Base-by-base conservation (phyloP, 2,329 filamentous ascomycete genomes). In the Scorias spongiosa region DNA sequence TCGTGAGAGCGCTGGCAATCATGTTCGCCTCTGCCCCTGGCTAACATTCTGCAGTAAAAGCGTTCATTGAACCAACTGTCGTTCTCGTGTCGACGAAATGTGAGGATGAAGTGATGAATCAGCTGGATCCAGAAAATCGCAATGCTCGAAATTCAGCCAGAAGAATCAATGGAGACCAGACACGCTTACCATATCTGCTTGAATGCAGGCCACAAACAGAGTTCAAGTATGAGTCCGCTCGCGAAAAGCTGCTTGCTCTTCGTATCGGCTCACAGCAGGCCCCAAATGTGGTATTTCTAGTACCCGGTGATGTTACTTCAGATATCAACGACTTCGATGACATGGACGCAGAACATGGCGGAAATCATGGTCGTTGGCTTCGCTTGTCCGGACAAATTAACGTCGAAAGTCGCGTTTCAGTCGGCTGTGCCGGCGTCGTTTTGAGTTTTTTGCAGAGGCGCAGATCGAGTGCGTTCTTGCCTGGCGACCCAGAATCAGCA, bases 391-490 rank as follows among this genome's bases (percentile, higher is more conserved):
- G 81, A 1, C 75, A 68, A 47, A 72, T 93, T 47, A 79, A 93
- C 54, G 65, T 91, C 43, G 81, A 89, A 2, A 89, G 82, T 53
- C 67, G 63, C 5, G 59, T 83, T 10, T 84, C 86, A 2, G 80
- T 84, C 40, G 84, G 85, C 2, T 96, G 91, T 62, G 83, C 81
- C 20, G 86, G 88, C n/a, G 88, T 88, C 20, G 66, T 96, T 2
- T 64, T 96, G n/a, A 73, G 75, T 5, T 84, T 93, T 50, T 62
- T 95, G 18, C 77, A 85, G 53, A 77, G 84, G 42, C 73, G 78
- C 52, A 72, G 72, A 56, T 74, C 78, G 34, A 70, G 74, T 2
- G 71, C 76, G 30, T 80, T 77, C 54, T 64, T 81, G 2, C 74
- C 78, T 1, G 73, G 75, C 26, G 76, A 81, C 47, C 63, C 68